Conservation (phyloP, 768 basidiomycete genomes). For the Exsudoporus frostii region DNA sequence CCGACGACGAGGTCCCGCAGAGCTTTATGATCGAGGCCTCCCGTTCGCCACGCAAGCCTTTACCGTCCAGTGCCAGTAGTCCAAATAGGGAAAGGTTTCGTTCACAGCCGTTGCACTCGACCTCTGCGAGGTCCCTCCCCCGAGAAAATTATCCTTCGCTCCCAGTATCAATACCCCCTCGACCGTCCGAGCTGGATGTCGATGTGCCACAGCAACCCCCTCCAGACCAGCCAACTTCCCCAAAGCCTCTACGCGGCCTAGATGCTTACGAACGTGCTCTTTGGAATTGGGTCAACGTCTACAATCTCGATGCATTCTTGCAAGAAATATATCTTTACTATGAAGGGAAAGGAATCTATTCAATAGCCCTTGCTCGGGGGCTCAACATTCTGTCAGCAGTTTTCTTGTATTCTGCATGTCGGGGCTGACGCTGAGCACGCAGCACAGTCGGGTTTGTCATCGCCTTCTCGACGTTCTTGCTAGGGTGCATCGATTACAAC, state of each 20-base stretch:
- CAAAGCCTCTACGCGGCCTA: slow-evolving; percentile 61
- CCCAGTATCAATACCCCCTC: slow-evolving; percentile 52
- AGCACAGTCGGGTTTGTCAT: slow-evolving; percentile 99
- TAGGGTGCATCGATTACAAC: slow-evolving; percentile 93
- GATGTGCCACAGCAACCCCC: slow-evolving; percentile 30
- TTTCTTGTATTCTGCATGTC: slow-evolving; percentile 14
- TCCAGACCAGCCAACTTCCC: slow-evolving; percentile 20
- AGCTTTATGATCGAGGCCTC: slow-evolving; percentile 82
- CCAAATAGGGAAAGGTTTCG: slow-evolving; percentile 39
- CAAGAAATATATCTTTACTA: slow-evolving; percentile 97
- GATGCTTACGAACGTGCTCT: slow-evolving; percentile 87
- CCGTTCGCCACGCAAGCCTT: slow-evolving; percentile 36
- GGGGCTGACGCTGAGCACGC: slow-evolving; percentile 27
- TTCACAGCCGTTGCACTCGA: slow-evolving; percentile 53
- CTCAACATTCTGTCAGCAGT: slow-evolving; percentile 89
- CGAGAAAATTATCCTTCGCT: slow-evolving; percentile 37
- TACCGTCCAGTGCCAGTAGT: slow-evolving; percentile 25
- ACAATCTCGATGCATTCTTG: slow-evolving; percentile 92
- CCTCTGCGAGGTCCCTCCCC: slow-evolving; percentile 37
- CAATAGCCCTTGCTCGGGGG: slow-evolving; percentile 85
- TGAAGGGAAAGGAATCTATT: slow-evolving; percentile 93
- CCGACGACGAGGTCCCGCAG: slow-evolving; percentile 83
- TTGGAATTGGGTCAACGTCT: slow-evolving; percentile 99
- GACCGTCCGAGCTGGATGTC: slow-evolving; percentile 60
- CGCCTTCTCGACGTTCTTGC: slow-evolving; percentile 93